Evolutionary conservation across 2,329 filamentous ascomycete species (phyloP).

Genomic region (Talaromyces rugulosus): DNA sequence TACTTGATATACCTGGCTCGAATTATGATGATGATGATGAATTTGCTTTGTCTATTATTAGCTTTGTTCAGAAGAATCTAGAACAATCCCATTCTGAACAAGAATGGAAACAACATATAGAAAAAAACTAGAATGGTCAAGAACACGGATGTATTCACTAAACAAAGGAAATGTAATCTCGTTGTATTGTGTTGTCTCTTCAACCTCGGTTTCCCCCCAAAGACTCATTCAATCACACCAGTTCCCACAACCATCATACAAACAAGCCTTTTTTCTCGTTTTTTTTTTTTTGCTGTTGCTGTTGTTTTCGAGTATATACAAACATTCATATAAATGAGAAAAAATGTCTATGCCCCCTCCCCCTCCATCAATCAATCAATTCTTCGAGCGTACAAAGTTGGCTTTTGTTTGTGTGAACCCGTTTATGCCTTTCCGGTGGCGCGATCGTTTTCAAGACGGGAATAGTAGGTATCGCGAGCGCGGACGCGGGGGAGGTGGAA

Average conservation of each 20-base stretch:
- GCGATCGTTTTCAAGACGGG: constrained; percentile 60
- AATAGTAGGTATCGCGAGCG: constrained; percentile 60
- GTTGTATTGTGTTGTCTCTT: neutral
- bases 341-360: neutral
- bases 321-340: neutral
- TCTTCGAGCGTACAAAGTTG: constrained; percentile 4
- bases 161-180: neutral
- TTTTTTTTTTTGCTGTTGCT: neutral
- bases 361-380: neutral
- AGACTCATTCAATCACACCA: neutral
- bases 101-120: too few relatives aligned
- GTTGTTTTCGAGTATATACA: neutral
- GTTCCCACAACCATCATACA: neutral
- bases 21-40: neutral
- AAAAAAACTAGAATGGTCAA: neutral
- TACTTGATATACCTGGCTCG: neutral
- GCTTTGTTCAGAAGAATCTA: too few relatives aligned
- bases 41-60: neutral
- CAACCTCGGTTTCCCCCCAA: neutral
- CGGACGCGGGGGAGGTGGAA: constrained; percentile 63
- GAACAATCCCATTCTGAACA: too few relatives aligned
- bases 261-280: neutral
- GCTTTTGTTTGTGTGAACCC: neutral
- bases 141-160: neutral
- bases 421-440: constrained; percentile 37